Percentiles rank a stretch among this genome's conserved stretches.
Conservation (phyloP, 768 basidiomycete genomes). For the Tulasnella sp. region DNA sequence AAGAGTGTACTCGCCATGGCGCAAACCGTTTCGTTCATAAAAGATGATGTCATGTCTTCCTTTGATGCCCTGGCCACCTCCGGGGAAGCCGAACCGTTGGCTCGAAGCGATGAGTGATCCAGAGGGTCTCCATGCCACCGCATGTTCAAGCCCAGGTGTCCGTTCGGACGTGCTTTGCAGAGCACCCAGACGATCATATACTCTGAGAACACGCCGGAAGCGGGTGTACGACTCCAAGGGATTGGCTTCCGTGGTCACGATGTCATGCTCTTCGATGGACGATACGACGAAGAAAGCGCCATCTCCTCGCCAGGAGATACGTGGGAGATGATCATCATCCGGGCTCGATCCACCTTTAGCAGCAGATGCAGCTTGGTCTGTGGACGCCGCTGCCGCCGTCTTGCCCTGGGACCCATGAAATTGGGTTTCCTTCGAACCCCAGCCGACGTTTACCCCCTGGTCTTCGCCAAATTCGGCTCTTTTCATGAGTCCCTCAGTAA, state of each 20-base stretch:
- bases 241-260: conserved; percentile 18
- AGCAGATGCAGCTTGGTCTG: conserved; percentile 27
- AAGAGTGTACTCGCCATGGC: conserved; percentile 81
- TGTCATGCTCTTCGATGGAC: conserved; percentile 41
- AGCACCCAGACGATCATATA: conserved; percentile 55
- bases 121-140: conserved; percentile 74
- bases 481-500: conserved; percentile 67
- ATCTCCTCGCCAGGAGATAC: conserved; percentile 91
- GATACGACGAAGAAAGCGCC: conserved; percentile 82
- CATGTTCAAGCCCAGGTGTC: conserved; percentile 71
- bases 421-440: conserved; percentile 95
- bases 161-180: conserved; percentile 80
- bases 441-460: conserved; percentile 88
- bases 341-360: conserved; percentile 44
- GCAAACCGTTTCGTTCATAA: conserved; percentile 88
- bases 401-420: conserved; percentile 96
- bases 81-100: conserved; percentile 72
- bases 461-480: conserved; percentile 81
- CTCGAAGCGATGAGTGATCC: conserved; percentile 77
- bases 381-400: conserved; percentile 46
- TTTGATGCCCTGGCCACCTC: conserved; percentile 53
- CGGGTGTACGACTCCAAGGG: conserved; percentile 23
- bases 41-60: conserved; percentile 80
- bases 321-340: conserved; percentile 58
- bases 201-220: conserved; percentile 50